Evolutionary conservation across 2,329 filamentous ascomycete genomes (phyloP), one percentile per base, ranked within the genome.

Genomic region (Beauveria medogensis): DNA sequence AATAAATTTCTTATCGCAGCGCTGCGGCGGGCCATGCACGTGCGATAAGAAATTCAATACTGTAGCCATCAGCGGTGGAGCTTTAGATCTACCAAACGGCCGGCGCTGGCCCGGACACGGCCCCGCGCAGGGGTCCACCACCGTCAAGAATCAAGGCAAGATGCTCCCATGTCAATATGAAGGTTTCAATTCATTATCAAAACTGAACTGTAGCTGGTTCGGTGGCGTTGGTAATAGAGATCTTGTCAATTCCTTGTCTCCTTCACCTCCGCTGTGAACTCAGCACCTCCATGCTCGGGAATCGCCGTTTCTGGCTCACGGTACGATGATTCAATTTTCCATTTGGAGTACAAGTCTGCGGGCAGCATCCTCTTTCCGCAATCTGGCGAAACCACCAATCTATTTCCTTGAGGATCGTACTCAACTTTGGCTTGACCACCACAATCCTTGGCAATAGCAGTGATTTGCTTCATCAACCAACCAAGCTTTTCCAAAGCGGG

Each of bases 1-100:
- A 75, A 74, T 73, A 74, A 74, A 73, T 72, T 75, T 72, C 73
- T 75, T 75, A 75, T 75, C 71, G 63, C 55, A 16, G 34, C 50
- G 10, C 55, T 51, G 37, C 24, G 47, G 69, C 52, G 12, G 52
- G 14, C 9, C 44, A 20, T 47, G 41, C 72, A 73, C 71, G 70
- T 73, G 69, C 69, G 73, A 74, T 73, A 75, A 69, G 67, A 48
- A 55, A 28, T 48, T 37, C 22, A 9, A 22, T 26, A 22, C 22
- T 22, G 22, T 22, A n/a, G 26, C 46, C 16, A 22, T 46, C 30
- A 18, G 20, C 2, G 48, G 58, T 60, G 55, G 55, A 34, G 34
- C 55, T n/a, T 3, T 14, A 20, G 44, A 50, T 58, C 40, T 37
- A 5, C 30, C 16, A n/a, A 46, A 46, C 40, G 40, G 53, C 40